Percentiles rank a stretch among this genome's conserved stretches.
These are phyloP conservation scores for Borovskyia barvae DNA, from an alignment of 208 protist species.

Conservation along the genomic window DNA sequence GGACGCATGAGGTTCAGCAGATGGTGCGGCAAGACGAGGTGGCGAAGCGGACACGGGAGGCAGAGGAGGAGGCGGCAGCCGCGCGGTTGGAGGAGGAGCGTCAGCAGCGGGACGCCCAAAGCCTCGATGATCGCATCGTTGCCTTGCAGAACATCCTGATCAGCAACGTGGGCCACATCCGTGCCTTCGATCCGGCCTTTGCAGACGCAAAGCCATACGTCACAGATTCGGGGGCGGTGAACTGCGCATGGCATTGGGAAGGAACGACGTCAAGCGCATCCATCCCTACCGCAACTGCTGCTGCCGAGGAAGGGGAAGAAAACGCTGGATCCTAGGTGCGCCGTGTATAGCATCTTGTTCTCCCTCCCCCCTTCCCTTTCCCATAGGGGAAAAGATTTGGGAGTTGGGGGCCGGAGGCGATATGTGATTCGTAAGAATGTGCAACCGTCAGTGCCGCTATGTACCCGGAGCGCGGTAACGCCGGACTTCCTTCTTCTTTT, in stretches of 20 bases:
- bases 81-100: neutral
- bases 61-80: constrained; percentile 24
- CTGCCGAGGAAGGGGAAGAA: neutral
- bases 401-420: too few species aligned
- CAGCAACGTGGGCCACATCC: constrained; percentile 62
- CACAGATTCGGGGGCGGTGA: constrained; percentile 61
- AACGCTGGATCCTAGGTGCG: too few species aligned
- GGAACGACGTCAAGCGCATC: neutral
- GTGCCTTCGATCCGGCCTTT: constrained; percentile 64
- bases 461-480: too few species aligned
- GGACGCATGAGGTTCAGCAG: constrained; percentile 76
- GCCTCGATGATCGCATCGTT: constrained; percentile 60
- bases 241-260: constrained; percentile 71
- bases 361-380: too few species aligned
- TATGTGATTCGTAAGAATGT: too few species aligned
- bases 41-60: constrained; percentile 46
- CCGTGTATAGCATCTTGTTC: too few species aligned
- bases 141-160: constrained; percentile 61
- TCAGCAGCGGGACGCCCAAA: constrained; percentile 17
- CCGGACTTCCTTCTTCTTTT: too few species aligned
- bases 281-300: neutral
- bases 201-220: constrained; percentile 64
- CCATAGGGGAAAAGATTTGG: too few species aligned
- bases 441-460: too few species aligned
- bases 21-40: constrained; percentile 77